Base-by-base conservation (phyloP, 768 basidiomycete genomes). In the Leccinum variicolor region DNA sequence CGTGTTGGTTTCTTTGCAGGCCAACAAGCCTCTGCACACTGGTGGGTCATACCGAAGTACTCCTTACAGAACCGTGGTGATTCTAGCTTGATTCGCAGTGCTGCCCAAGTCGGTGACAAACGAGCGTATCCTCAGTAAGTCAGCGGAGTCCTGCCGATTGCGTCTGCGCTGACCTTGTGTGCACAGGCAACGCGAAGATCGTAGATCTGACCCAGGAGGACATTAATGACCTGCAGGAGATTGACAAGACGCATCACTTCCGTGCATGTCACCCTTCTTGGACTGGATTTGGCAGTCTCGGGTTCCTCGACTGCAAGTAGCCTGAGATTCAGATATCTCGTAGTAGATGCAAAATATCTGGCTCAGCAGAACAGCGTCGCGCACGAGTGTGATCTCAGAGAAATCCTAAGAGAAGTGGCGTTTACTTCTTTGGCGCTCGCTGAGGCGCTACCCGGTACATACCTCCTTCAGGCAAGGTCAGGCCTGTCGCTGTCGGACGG, bases 101-200 rank as follows among this genome's bases (percentile, higher is more conserved):
- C 75, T 93, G 39, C 79, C 89, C 23, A 93, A 93, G 76, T 89
- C 86, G 5, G 90, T 92, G 43, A 91, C 85, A 6, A 76, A 81
- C 54, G 71, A 77, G 53, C 85, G 90, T 21, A 86, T 92, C 66
- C 72, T 78, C 39, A 66, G 81, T 82, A 57, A 56, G 79, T 72
- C 13, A 29, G 41, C 25, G 7, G 46, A 8, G 28, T 5, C 19
- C 33, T 10, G 33, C 11, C 25, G 7, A 19, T 4, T 11, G 6
- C 21, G 50, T 33, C 4, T 48, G 28, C 51, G 11, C n/a, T 49
- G 26, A 53, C 48, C 17, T 33, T 45, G n/a, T 17, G 26, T 58
- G 48, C 46, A 52, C 53, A 85, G 82, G 74, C 58, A 92, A 92
- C 73, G 65, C 74, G 50, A 83, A 76, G 54, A 66, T 91, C 61